Evolutionary conservation across 441 rosid species (phyloP).

Genomic region (Capsella rubella): DNA sequence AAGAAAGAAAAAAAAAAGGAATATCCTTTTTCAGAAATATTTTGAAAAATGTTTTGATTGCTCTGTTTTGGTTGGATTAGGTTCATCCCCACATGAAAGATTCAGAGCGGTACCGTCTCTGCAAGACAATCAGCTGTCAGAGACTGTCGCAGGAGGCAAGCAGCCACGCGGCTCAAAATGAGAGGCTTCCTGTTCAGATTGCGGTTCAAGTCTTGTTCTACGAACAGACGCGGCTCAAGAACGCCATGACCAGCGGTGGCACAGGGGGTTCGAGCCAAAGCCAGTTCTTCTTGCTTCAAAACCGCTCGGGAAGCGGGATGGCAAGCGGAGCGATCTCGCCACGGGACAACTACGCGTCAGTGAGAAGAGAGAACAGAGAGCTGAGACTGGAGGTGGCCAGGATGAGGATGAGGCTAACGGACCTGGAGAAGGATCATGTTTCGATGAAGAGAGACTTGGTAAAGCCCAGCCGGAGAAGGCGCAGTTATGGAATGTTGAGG

Average conservation of each 20-base stretch:
- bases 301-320: constrained; percentile 83
- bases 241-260: constrained; percentile 75
- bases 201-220: constrained; percentile 91
- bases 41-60: not conserved
- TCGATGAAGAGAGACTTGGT: constrained; percentile 89
- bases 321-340: constrained; percentile 99
- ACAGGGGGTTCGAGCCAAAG: constrained; percentile 69
- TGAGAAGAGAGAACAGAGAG: constrained; percentile 94
- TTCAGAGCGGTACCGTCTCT: constrained; percentile 82
- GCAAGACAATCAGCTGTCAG: constrained; percentile 91
- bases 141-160: constrained; percentile 95
- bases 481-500: constrained; percentile 61
- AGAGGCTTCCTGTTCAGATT: constrained; percentile 87
- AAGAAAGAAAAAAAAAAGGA: too few species aligned
- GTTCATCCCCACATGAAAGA: constrained; percentile 93
- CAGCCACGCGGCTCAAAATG: constrained; percentile 94
- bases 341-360: constrained; percentile 90
- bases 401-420: constrained; percentile 97
- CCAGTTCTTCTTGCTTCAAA: constrained; percentile 84
- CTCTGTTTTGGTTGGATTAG: constrained; percentile 43
- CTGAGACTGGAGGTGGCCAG: constrained; percentile 94
- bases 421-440: constrained; percentile 90
- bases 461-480: constrained; percentile 53
- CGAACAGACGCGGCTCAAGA: constrained; percentile 88
- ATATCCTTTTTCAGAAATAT: too few species aligned